These are phyloP conservation scores for Microbotryum scabiosae DNA, from an alignment of 1,284 basidiomycete species.

Conservation along the genomic window DNA sequence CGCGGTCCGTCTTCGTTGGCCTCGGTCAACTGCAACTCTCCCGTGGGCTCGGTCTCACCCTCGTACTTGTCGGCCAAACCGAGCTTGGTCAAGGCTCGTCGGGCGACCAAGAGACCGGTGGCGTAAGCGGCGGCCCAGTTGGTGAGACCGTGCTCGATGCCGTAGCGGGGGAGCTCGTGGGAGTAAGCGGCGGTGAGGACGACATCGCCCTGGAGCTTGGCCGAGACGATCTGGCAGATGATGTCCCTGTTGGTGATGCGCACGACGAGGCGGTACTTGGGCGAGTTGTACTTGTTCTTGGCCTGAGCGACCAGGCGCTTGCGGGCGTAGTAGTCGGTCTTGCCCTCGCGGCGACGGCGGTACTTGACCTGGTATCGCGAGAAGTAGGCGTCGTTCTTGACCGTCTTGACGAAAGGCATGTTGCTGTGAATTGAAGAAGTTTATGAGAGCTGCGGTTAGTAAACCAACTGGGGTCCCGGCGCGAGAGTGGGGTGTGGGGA, in stretches of 20 bases:
- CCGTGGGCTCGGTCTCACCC: constrained; percentile 88
- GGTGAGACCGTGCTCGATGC: constrained; percentile 95
- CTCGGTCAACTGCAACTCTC: constrained; percentile 74
- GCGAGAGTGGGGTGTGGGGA: too few species aligned
- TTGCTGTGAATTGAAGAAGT: too few species aligned
- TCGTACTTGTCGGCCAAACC: constrained; percentile 98
- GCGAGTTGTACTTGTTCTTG: constrained; percentile 99
- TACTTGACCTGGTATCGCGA: constrained; percentile 97
- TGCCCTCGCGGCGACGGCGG: constrained; percentile 59
- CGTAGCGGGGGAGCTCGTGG: constrained; percentile 87
- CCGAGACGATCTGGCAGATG: constrained; percentile 63
- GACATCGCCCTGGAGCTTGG: constrained; percentile 94
- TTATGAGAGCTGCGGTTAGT: too few species aligned
- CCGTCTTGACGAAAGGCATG: constrained; percentile 49
- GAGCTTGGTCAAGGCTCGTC: constrained; percentile 89
- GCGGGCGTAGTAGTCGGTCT: constrained; percentile 98
- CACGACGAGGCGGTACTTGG: constrained; percentile 97
- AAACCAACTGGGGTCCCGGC: too few species aligned
- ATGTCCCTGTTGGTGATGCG: constrained; percentile 49
- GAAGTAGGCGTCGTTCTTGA: constrained; percentile 73
- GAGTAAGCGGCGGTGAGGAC: constrained; percentile 81
- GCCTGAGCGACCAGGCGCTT: constrained; percentile 94
- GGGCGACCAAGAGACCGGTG: constrained; percentile 89
- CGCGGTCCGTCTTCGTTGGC: constrained; percentile 85
- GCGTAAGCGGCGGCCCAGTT: constrained; percentile 99